These are phyloP conservation scores for Hyphochytrium catenoides DNA, from an alignment of 352 stramenopile species.

Conservation along the genomic window DNA sequence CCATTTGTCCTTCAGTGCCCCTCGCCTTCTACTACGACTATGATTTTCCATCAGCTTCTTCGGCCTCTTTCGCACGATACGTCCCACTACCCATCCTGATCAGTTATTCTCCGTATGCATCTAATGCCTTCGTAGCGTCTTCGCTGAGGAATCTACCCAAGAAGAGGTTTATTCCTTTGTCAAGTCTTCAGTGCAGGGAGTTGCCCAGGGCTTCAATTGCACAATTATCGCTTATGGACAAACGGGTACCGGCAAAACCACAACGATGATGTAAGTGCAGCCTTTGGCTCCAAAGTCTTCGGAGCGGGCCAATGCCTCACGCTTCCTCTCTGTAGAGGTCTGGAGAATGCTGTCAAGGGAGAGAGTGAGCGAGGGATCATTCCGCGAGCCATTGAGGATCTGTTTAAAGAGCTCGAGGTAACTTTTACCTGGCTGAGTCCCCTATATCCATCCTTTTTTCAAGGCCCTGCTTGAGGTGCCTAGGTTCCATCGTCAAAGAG, in stretches of 20 bases:
- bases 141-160: constrained; percentile 26
- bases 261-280: constrained; percentile 47
- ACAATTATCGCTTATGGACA: constrained; percentile 74
- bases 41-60: too few species aligned
- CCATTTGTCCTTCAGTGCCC: too few species aligned
- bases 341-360: background rate
- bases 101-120: too few species aligned
- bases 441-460: constrained; percentile 1
- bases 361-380: constrained; percentile 39
- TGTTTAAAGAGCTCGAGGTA: constrained; percentile 46
- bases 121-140: too few species aligned
- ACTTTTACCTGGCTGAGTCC: background rate
- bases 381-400: constrained; percentile 39
- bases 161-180: constrained; percentile 43
- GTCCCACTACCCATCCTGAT: too few species aligned
- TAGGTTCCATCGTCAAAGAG: background rate
- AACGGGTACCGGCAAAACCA: constrained; percentile 63
- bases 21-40: too few species aligned
- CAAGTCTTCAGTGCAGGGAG: constrained; percentile 31
- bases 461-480: background rate
- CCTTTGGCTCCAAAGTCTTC: constrained; percentile 1
- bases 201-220: constrained; percentile 63
- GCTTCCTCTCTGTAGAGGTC: background rate
- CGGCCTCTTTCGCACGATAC: too few species aligned
- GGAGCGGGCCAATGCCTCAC: too few species aligned